A percentile compares a stretch with the other conserved stretches of the same genome.
Evolutionary conservation across 352 stramenopile genomes (phyloP).

Genomic region (Pythium monospermum): DNA sequence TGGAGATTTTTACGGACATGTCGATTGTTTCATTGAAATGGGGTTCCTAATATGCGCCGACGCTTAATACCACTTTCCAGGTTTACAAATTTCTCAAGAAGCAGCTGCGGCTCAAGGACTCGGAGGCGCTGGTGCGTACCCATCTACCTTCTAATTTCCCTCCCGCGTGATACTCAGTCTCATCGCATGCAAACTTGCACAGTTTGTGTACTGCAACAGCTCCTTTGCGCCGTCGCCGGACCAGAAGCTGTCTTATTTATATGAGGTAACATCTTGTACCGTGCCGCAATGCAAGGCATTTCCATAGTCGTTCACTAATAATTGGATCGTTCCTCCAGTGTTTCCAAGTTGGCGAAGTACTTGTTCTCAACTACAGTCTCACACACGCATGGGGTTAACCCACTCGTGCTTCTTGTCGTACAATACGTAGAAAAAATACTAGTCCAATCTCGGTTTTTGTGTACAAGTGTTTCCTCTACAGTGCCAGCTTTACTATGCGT

Average conservation of each 20-base stretch:
- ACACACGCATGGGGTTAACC: constrained; percentile 81
- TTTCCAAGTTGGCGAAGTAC: constrained; percentile 72
- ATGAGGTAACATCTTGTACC: too few relatives aligned
- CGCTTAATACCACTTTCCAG: constrained; percentile 26
- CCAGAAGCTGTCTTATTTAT: constrained; percentile 71
- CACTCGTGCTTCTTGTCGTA: too few relatives aligned
- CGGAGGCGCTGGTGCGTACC: constrained; percentile 51
- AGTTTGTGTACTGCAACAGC: constrained; percentile 89
- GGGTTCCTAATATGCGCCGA: too few relatives aligned
- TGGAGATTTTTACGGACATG: too few relatives aligned
- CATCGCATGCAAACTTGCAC: background rate
- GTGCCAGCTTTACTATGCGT: constrained; percentile 10
- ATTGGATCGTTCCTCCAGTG: too few relatives aligned
- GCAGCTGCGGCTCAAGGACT: constrained; percentile 72
- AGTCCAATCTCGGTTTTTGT: too few relatives aligned
- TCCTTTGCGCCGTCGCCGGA: constrained; percentile 81
- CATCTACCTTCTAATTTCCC: background rate
- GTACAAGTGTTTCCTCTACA: constrained; percentile 3
- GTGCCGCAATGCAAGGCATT: too few relatives aligned
- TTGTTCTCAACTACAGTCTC: constrained; percentile 86
- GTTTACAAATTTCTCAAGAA: constrained; percentile 86
- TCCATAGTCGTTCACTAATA: too few relatives aligned
- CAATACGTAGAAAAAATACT: background rate
- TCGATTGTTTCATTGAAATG: too few relatives aligned
- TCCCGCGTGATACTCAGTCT: background rate